Evolutionary conservation across 2,329 filamentous ascomycete species (phyloP).

Genomic region (Pyrenophora teres): DNA sequence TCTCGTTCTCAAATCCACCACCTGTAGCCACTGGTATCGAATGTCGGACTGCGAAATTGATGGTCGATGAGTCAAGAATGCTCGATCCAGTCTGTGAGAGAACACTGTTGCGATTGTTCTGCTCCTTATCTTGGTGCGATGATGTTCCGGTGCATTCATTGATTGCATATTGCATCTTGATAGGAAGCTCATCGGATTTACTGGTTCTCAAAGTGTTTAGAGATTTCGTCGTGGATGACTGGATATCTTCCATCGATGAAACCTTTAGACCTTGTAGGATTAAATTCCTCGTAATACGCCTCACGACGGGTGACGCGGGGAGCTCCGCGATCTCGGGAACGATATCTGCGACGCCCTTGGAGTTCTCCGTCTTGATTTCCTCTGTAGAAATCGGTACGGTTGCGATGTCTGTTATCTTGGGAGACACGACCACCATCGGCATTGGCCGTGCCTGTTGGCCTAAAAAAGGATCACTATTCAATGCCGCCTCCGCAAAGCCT

Average conservation of each 20-base stretch:
- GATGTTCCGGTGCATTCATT: not conserved
- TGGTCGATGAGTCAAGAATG: slow-evolving; percentile 39
- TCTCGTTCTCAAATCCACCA: slow-evolving; percentile 11
- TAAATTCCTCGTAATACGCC: slow-evolving; percentile 41
- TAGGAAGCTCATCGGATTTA: slow-evolving; percentile 1
- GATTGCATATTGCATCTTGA: not conserved
- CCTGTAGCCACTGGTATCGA: slow-evolving; percentile 37
- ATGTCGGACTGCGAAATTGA: slow-evolving; percentile 36
- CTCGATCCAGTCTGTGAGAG: slow-evolving; percentile 34
- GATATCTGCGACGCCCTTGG: not conserved
- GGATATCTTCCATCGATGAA: slow-evolving; percentile 33
- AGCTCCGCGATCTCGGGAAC: slow-evolving; percentile 26
- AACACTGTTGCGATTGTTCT: slow-evolving; percentile 25
- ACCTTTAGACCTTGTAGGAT: slow-evolving; percentile 34
- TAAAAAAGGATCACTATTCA: slow-evolving; percentile 13
- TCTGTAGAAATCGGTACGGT: not conserved
- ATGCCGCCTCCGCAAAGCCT: slow-evolving; percentile 37
- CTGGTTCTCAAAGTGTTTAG: not conserved
- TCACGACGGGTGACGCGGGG: slow-evolving; percentile 39
- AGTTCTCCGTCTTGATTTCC: not conserved
- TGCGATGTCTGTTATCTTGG: slow-evolving; percentile 9
- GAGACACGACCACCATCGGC: slow-evolving; percentile 11
- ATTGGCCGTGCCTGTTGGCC: slow-evolving; percentile 3
- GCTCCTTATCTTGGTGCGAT: not conserved
- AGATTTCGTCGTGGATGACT: slow-evolving; percentile 11